Conservation (phyloP, 441 rosid species). For the Croton setiger region DNA sequence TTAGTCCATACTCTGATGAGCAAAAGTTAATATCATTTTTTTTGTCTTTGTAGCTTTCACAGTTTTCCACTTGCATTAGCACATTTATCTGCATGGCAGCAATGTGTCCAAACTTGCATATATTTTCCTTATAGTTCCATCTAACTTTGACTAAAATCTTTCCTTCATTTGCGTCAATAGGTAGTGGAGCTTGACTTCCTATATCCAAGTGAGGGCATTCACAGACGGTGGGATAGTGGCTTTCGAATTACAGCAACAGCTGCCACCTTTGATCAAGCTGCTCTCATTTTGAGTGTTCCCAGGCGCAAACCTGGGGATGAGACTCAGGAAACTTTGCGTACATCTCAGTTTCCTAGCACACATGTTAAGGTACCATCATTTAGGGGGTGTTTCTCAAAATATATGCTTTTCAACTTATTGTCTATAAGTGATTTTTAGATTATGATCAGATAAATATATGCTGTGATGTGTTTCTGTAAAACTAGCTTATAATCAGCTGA, state of each 20-base stretch:
- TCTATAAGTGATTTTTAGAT: no score
- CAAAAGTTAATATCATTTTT: neutral
- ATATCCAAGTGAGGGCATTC: conserved; percentile 98
- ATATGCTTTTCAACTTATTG: no score
- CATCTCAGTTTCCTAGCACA: conserved; percentile 96
- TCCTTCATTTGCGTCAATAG: conserved; percentile 33
- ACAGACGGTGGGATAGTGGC: conserved; percentile 94
- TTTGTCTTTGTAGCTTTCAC: neutral
- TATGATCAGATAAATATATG: no score
- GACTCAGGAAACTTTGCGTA: conserved; percentile 94
- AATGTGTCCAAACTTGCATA: no score
- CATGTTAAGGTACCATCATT: conserved; percentile 74
- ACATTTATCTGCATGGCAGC: neutral
- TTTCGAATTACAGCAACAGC: conserved; percentile 92
- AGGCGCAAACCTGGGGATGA: conserved; percentile 87
- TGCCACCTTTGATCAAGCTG: conserved; percentile 91
- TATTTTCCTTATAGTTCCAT: neutral
- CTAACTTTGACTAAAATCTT: neutral
- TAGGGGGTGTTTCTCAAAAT: no score
- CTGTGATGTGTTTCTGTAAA: no score
- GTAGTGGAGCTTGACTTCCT: conserved; percentile 98
- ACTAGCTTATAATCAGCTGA: no score
- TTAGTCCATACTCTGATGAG: neutral
- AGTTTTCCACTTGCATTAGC: neutral
- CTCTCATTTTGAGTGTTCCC: conserved; percentile 90